Evolutionary conservation across 192 early-diverging fungal genomes (phyloP), one percentile per base, ranked within the genome.

Genomic region (Podila verticillata): DNA sequence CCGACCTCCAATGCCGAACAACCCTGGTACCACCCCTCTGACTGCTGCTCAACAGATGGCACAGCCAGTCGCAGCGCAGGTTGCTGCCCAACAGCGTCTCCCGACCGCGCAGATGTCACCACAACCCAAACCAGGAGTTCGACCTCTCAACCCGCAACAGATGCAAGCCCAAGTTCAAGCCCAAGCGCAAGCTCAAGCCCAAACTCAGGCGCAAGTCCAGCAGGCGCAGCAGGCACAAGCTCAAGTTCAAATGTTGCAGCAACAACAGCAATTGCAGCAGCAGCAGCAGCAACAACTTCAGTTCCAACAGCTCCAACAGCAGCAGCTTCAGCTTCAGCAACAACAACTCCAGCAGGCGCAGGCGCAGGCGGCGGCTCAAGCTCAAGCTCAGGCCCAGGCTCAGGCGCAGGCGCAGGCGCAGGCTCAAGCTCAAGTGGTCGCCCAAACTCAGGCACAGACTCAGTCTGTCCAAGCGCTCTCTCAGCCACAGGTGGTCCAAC

Each of bases 121-220:
- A 5, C 82, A 75, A 48, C 48, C 63, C 15, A 83, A 77, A 54
- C 69, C 75, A 15, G 75, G 74, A 15, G 82, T 75, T 20, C 51
- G 74, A 35, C 82, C 82, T 10, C 65, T 77, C 26, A 78, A 78
- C 30, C 60, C 70, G 2, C 74, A 73, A 19, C 77, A 80, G 22
- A 59, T 72, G 20, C 75, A 78, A 35, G 68, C 68, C 9, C 63
- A 66, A 10, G 68, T 56, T 5, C 70, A 82, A 34, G 70, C 58
- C 2, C 73, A 83, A 35, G 65, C 61, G 12, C 65, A 72, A 39
- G 71, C 71, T 3, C 69, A 72, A 19, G 71, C 57, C 1, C 77
- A 72, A 39, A 34, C 66, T 20, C 77, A 80, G 9, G 65, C 61
- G n/a, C 57, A 49, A 28, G 59, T 67, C 57, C 59, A 60, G 12